phyloP scores from a whole-genome alignment of 2,329 filamentous ascomycete genomes.

The Microsporum audouinii region DNA sequence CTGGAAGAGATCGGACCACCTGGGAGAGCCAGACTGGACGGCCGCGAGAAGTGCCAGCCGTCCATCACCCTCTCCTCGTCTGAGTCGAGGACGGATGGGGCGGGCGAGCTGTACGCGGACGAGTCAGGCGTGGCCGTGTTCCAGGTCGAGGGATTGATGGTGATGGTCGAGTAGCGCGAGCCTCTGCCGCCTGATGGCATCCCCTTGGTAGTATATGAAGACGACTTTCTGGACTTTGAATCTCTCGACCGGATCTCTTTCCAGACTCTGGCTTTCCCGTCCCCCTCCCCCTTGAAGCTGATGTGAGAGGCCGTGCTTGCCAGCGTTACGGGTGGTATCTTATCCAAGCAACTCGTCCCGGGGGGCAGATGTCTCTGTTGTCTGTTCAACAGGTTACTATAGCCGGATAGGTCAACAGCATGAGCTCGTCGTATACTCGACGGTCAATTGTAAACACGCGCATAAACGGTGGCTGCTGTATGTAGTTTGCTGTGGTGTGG shows the following conservation, averaged over 20 bases:
- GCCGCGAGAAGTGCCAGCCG: constrained; percentile 27
- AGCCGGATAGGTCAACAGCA: no score
- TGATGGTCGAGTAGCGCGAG: constrained; percentile 15
- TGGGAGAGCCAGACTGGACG: constrained; percentile 34
- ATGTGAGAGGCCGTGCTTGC: constrained; percentile 2
- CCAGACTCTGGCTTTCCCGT: constrained; percentile 12
- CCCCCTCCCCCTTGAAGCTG: constrained; percentile 1
- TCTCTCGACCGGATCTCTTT: constrained; percentile 11
- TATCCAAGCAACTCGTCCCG: not conserved
- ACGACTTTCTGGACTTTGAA: not conserved
- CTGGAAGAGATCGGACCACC: constrained; percentile 37
- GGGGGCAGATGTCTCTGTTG: not conserved
- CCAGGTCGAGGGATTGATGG: constrained; percentile 26
- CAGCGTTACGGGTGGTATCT: not conserved
- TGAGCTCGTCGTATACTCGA: no score
- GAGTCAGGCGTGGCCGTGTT: constrained; percentile 32
- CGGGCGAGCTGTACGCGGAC: constrained; percentile 36
- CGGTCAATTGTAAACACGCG: no score
- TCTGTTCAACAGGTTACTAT: not conserved
- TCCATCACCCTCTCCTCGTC: constrained; percentile 32
- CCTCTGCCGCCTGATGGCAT: constrained; percentile 23
- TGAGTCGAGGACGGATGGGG: constrained; percentile 33
- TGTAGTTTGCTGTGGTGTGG: no score
- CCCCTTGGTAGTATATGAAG: constrained; percentile 5
- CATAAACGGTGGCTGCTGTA: no score